Percentiles rank a stretch among this genome's conserved stretches.
phyloP scores from a whole-genome alignment of 441 rosid species.

The Isatis lusitanica region DNA sequence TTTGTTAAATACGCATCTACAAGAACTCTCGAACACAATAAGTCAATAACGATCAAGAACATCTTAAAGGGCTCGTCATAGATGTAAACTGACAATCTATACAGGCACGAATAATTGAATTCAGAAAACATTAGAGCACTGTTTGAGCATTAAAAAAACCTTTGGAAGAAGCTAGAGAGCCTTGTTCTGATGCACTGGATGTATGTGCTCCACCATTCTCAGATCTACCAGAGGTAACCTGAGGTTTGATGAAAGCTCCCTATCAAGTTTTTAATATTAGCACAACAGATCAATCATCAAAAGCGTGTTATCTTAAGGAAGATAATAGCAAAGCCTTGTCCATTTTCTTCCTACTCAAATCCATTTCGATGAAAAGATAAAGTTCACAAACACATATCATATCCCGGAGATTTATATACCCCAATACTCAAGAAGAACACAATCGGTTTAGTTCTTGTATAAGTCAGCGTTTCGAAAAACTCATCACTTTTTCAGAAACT shows the following conservation, averaged over 20 bases:
- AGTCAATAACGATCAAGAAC: background rate
- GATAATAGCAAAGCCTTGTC: background rate
- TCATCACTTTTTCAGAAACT: background rate
- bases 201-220: conserved; percentile 57
- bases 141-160: conserved; percentile 57
- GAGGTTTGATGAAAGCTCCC: conserved; percentile 65
- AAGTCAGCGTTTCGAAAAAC: background rate
- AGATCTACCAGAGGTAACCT: conserved; percentile 53
- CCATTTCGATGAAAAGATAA: background rate
- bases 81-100: background rate
- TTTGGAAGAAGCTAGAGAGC: conserved; percentile 59
- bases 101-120: background rate
- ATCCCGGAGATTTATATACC: background rate
- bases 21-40: conserved; percentile 30
- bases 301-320: background rate
- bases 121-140: background rate
- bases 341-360: background rate
- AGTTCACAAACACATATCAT: too few relatives aligned
- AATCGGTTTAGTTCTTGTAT: background rate
- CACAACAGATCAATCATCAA: background rate
- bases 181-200: conserved; percentile 49
- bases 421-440: background rate
- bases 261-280: conserved; percentile 37
- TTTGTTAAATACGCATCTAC: conserved; percentile 22
- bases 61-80: background rate